phyloP scores from a whole-genome alignment of 257 asterid genomes.

The Solanum boliviense region DNA sequence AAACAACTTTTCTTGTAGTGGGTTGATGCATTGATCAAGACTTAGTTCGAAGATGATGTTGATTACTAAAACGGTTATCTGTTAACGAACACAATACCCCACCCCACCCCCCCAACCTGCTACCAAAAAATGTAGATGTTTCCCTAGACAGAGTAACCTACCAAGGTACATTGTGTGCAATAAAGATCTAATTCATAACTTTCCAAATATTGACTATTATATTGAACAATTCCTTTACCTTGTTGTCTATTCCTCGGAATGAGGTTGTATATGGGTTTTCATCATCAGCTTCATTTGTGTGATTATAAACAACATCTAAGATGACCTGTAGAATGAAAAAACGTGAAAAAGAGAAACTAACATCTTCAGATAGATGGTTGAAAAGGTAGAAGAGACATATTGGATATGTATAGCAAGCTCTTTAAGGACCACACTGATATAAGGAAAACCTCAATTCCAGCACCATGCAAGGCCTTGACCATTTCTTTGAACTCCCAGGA shows the following conservation, averaged over 20 bases:
- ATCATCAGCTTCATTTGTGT: conserved; percentile 94
- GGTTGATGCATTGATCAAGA: background rate
- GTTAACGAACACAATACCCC: background rate
- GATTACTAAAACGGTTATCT: background rate
- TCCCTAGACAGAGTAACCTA: background rate
- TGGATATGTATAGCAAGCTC: background rate
- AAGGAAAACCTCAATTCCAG: conserved; percentile 82
- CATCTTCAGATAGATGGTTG: background rate
- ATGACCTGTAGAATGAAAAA: conserved; percentile 56
- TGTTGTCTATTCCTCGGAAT: conserved; percentile 97
- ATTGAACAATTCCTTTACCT: conserved; percentile 39
- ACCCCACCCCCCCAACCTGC: background rate
- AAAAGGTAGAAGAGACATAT: background rate
- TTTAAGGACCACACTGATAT: conserved; percentile 4
- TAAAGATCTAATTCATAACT: background rate
- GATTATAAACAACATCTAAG: conserved; percentile 93
- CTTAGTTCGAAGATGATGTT: background rate
- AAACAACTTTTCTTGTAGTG: background rate
- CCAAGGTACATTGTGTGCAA: background rate
- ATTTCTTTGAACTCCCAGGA: conserved; percentile 73
- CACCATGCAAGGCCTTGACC: conserved; percentile 91
- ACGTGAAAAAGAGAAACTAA: background rate
- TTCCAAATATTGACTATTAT: background rate
- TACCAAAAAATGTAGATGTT: background rate
- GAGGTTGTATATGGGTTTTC: conserved; percentile 80